These are phyloP conservation scores for Hansenula sp. DNA, from an alignment of 1,139 yeast species.

Conservation along the genomic window DNA sequence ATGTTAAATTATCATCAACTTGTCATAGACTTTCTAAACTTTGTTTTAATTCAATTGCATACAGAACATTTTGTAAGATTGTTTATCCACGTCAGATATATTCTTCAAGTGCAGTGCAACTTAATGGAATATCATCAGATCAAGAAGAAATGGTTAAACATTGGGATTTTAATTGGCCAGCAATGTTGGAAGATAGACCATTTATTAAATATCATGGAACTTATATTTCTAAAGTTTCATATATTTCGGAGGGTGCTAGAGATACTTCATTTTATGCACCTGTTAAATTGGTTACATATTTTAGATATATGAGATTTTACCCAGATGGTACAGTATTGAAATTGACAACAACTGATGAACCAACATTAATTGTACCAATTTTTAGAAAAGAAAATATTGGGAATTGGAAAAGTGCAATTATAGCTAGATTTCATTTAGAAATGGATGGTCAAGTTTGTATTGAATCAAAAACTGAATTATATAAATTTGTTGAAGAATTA, in stretches of 20 bases:
- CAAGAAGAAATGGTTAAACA: constrained; percentile 39
- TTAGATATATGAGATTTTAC: constrained; percentile 76
- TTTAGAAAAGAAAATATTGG: constrained; percentile 33
- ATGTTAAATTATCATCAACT: constrained; percentile 59
- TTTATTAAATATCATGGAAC: constrained; percentile 77
- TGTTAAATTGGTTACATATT: constrained; percentile 79
- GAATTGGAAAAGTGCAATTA: constrained; percentile 25
- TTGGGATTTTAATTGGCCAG: constrained; percentile 49
- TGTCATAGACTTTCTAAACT: constrained; percentile 59
- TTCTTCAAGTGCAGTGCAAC: constrained; percentile 33
- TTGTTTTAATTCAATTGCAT: constrained; percentile 55
- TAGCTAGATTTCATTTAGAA: constrained; percentile 50
- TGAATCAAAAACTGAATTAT: constrained; percentile 60
- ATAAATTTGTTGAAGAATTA: constrained; percentile 59
- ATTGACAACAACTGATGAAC: constrained; percentile 63
- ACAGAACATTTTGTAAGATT: constrained; percentile 51
- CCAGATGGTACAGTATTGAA: constrained; percentile 73
- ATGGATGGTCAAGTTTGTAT: constrained; percentile 54
- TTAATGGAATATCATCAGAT: constrained; percentile 37
- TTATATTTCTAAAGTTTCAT: constrained; percentile 81
- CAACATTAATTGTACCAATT: constrained; percentile 53
- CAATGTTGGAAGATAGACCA: constrained; percentile 56
- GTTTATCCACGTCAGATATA: constrained; percentile 58
- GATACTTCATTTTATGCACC: constrained; percentile 69
- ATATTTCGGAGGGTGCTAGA: constrained; percentile 74